Percentiles rank a stretch among this genome's conserved stretches.
These are phyloP conservation scores for Nasturtium officinale DNA, from an alignment of 345 rosid genomes.

Conservation along the genomic window DNA sequence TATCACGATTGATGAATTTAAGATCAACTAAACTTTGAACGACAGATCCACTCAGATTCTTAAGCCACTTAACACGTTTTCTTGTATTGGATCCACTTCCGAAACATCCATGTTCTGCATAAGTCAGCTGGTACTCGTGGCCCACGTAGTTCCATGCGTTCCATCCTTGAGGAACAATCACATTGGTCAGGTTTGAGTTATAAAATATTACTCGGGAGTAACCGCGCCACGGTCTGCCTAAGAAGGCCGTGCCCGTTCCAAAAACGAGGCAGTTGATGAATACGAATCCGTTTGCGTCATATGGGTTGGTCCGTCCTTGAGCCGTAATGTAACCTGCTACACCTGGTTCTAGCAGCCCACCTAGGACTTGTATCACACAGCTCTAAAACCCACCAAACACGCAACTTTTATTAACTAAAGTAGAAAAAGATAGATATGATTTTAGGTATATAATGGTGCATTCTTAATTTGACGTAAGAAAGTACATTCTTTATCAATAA, in stretches of 20 bases:
- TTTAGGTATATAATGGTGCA: not conserved
- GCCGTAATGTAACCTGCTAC: conserved; percentile 55
- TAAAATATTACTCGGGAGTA: conserved; percentile 55
- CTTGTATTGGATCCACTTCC: conserved; percentile 50
- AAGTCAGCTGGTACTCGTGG: conserved; percentile 35
- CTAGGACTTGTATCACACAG: conserved; percentile 55
- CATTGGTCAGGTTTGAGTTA: conserved; percentile 30
- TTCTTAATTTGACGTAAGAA: too few species aligned
- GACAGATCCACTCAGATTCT: conserved; percentile 15
- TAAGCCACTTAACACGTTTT: conserved; percentile 54
- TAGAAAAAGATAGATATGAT: not conserved
- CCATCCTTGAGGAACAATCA: conserved; percentile 58
- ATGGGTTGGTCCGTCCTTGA: conserved; percentile 44
- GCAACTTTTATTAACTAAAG: not conserved
- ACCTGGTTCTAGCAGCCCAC: conserved; percentile 42
- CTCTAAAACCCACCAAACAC: conserved; percentile 39
- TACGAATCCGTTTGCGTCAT: conserved; percentile 53
- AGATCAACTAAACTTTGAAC: conserved; percentile 41
- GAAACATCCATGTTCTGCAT: conserved; percentile 44
- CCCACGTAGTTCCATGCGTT: conserved; percentile 47
- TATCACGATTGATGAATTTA: conserved; percentile 49
- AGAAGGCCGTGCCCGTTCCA: conserved; percentile 42
- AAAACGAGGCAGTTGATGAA: conserved; percentile 43
- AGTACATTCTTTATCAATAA: not conserved
- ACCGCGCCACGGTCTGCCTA: conserved; percentile 65